Evolutionary conservation across 257 asterid genomes (phyloP), one percentile per base, ranked within the genome.

Genomic region (Nicotiana attenuata): DNA sequence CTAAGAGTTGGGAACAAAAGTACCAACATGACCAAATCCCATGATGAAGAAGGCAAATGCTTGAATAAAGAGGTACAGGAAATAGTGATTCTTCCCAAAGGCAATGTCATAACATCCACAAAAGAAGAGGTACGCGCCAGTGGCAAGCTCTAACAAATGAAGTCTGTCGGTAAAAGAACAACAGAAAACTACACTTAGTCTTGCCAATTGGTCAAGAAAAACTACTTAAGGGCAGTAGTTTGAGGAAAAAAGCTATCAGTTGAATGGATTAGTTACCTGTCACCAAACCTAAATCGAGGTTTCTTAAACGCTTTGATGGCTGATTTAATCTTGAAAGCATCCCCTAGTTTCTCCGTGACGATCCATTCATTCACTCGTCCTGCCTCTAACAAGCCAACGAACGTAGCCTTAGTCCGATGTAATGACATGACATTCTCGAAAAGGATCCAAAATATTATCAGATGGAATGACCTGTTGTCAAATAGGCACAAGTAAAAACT

Each of bases 1-100:
- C 86, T 80, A 88, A 61, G 94, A 73, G 52, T 68, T 83, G 10
- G 94, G 94, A 83, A 92, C 92, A 11, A 88, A 85, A 5, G 97
- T 94, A 77, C 98, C 98, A 26, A 92, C 65, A n/a, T 93, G 89
- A 80, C 97, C 97, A 76, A 92, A 90, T 76, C 97, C 98, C 68
- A 82, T 80, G 81, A 94, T 64, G 88, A 91, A 91, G 89, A 94
- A 94, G 50, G 97, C 96, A 0, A 85, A 10, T 3, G 97, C 89
- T 81, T 93, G 98, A 5, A 85, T 53, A 85, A 86, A 93, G 20
- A 94, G 94, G 88, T 85, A 94, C 41, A 93, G 67, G 88, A 68
- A 93, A 26, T 78, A 90, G 84, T 84, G 93, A 73, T 91, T 89
- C 24, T 71, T 88, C 80, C 98, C 98, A 0, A 90, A 89, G 7